Percentiles rank a stretch among this genome's conserved stretches.
Evolutionary conservation across 345 rosid genomes (phyloP).

Genomic region (Heritiera fomes): DNA sequence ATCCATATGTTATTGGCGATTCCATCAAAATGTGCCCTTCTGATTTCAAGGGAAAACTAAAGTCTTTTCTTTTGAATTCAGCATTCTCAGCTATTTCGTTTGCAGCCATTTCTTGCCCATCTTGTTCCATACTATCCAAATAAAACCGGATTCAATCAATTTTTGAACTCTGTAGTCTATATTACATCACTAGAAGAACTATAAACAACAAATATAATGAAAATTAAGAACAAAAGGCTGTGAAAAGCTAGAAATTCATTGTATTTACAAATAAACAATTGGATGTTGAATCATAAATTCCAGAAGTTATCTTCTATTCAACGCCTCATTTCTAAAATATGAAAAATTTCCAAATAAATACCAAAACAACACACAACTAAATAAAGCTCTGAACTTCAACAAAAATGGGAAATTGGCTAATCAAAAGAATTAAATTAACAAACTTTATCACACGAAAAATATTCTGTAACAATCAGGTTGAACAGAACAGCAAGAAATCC

Average conservation of each 20-base stretch:
- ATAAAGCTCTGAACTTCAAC: background rate
- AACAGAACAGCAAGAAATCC: background rate
- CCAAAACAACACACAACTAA: background rate
- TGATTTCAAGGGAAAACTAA: conserved; percentile 40
- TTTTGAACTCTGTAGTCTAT: background rate
- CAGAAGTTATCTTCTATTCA: background rate
- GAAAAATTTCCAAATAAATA: background rate
- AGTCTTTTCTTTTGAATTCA: conserved; percentile 32
- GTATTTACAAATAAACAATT: background rate
- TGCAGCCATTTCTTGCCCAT: conserved; percentile 42
- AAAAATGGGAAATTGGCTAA: background rate
- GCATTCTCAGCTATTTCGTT: conserved; percentile 30
- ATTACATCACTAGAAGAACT: background rate
- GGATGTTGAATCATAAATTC: background rate
- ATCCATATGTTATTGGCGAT: conserved; percentile 28
- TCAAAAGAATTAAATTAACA: background rate
- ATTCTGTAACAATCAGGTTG: background rate
- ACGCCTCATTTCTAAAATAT: background rate
- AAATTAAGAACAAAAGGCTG: background rate
- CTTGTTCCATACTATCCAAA: conserved; percentile 47
- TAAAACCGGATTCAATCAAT: conserved; percentile 22
- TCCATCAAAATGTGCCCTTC: conserved; percentile 36
- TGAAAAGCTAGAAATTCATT: background rate
- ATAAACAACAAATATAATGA: background rate
- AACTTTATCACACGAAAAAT: background rate